phyloP scores from a whole-genome alignment of 2,329 filamentous ascomycete genomes.

The Beauveria australis region DNA sequence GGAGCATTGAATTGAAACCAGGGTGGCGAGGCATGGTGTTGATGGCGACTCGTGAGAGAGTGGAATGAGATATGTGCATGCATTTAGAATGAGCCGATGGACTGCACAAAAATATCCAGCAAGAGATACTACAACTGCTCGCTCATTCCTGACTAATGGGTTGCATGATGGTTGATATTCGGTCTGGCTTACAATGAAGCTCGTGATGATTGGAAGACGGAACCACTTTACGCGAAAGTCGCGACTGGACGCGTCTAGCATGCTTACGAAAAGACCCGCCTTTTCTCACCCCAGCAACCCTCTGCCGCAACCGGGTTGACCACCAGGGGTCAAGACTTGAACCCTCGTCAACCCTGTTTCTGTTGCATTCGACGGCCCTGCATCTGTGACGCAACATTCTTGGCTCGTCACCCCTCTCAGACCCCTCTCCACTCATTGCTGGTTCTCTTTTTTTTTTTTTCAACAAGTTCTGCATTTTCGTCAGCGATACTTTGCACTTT shows the following conservation, averaged over 20 bases:
- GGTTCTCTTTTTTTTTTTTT: background rate
- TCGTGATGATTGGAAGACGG: too few species aligned
- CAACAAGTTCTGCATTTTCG: background rate
- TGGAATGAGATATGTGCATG: too few species aligned
- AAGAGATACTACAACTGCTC: too few species aligned
- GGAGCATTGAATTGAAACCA: too few species aligned
- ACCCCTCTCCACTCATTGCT: slow-evolving; percentile 5
- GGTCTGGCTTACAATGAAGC: too few species aligned
- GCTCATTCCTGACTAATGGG: too few species aligned
- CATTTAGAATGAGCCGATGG: too few species aligned
- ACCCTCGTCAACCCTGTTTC: slow-evolving; percentile 6
- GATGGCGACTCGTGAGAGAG: too few species aligned
- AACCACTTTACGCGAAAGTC: slow-evolving; percentile 14
- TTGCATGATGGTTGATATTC: too few species aligned
- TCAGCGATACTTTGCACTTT: background rate
- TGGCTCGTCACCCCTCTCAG: background rate
- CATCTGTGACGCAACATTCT: slow-evolving; percentile 11
- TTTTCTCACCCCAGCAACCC: background rate
- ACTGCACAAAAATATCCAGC: too few species aligned
- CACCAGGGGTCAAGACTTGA: background rate
- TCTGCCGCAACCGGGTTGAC: background rate
- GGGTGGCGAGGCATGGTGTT: too few species aligned
- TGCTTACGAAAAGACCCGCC: background rate
- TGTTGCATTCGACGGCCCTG: background rate
- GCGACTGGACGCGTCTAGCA: slow-evolving; percentile 12